Base-by-base conservation (phyloP, 2,329 filamentous ascomycete genomes). In the Plenodomus tracheiphilus region DNA sequence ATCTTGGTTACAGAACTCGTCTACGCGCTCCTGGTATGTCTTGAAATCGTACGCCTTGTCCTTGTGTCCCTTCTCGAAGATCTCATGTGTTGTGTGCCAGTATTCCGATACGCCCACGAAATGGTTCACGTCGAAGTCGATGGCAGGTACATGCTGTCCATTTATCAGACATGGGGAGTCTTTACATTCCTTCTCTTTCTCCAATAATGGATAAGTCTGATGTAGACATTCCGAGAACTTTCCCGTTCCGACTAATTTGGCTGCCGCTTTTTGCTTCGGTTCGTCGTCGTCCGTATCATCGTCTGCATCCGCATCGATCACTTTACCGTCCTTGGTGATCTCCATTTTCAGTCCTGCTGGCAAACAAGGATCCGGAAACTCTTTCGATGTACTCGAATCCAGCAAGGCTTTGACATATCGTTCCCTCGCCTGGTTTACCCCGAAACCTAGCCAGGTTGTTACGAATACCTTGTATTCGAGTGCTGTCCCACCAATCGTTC, bases 61-160 rank as follows among this genome's bases (percentile, higher is more conserved):
- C 21, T 89, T 87, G 56, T 89, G 85, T 3, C 85, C 85, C 77
- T 84, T 83, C 51, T 87, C 83, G 58, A 99, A 97, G 2, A 97
- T 87, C 46, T 94, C 91, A 63, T 99, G 94, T 0, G 94, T 99
- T 0, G 93, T 96, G 71, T 99, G 94, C 93, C 94, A 99, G 74
- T 96, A 99, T 69, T 99, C 94, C 1, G 93, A 97, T 3, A 99
- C 93, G 10, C 94, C 94, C 21, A 99, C 87, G 65, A 99, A 99
- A 70, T 97, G 95, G 64, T 99, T 99, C 30, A 97, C 86, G 54
- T 94, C 87, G 66, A 97, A 99, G 69, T 99, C 94, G 56, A 99
- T 97, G 3, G 91, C 89, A 1, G 94, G 94, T 1, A 94, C 91
- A 68, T 97, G 91, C 55, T 93, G 85, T 1, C 94, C 92, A 61